These are phyloP conservation scores for Paramyrothecium sp. DNA, from an alignment of 2,329 filamentous ascomycete genomes.

Conservation along the genomic window DNA sequence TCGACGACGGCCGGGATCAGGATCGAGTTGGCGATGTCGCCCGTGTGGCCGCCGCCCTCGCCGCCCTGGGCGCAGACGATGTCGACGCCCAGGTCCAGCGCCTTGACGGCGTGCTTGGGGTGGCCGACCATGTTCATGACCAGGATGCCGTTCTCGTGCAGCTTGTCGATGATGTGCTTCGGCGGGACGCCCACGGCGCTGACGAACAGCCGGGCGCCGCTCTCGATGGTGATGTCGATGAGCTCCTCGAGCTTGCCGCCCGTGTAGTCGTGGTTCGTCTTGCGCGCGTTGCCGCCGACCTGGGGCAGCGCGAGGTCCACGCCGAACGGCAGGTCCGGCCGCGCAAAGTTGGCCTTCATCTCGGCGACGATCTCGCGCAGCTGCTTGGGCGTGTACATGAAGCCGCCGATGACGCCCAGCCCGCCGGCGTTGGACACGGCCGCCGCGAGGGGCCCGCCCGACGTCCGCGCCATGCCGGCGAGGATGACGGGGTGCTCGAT, in stretches of 20 bases:
- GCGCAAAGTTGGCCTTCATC: slow-evolving; percentile 71
- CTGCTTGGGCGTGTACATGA: slow-evolving; percentile 71
- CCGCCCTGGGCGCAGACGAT: slow-evolving; percentile 90
- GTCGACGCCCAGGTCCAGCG: slow-evolving; percentile 81
- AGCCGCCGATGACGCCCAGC: slow-evolving; percentile 71
- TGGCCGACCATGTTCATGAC: slow-evolving; percentile 98
- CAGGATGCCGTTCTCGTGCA: slow-evolving; percentile 78
- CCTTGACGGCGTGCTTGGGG: slow-evolving; percentile 87
- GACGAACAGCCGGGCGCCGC: slow-evolving; percentile 83
- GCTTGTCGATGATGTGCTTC: slow-evolving; percentile 64
- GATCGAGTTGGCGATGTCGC: slow-evolving; percentile 81
- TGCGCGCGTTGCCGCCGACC: slow-evolving; percentile 77
- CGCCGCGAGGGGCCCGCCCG: slow-evolving; percentile 74
- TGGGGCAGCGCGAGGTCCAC: slow-evolving; percentile 91
- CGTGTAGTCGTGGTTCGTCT: slow-evolving; percentile 96
- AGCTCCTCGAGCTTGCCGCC: slow-evolving; percentile 84
- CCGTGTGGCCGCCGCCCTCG: slow-evolving; percentile 91
- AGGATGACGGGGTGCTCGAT: slow-evolving; percentile 90
- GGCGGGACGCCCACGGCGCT: slow-evolving; percentile 87
- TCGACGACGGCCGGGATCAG: slow-evolving; percentile 86
- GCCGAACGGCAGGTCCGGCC: slow-evolving; percentile 76
- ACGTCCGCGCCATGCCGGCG: slow-evolving; percentile 89
- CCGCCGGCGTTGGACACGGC: slow-evolving; percentile 88
- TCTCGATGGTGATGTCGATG: slow-evolving; percentile 80
- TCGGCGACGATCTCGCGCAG: slow-evolving; percentile 80